phyloP scores from a whole-genome alignment of 2,329 filamentous ascomycete genomes.

The Colletotrichum sp. region DNA sequence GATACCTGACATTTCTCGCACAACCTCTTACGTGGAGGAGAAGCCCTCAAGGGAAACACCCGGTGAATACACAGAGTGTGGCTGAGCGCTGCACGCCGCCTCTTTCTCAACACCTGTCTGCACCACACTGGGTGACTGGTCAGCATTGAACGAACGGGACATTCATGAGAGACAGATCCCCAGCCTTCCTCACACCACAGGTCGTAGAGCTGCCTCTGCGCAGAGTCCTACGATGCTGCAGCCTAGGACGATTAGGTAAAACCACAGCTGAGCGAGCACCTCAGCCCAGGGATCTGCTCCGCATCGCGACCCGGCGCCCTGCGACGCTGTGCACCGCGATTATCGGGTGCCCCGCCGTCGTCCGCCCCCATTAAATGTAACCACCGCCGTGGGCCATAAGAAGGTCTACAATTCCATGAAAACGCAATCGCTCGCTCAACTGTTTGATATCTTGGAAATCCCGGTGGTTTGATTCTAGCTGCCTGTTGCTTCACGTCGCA shows the following conservation, averaged over 20 bases:
- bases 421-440: neutral
- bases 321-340: neutral
- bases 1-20: neutral
- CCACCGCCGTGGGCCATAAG: neutral
- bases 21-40: neutral
- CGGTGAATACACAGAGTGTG: neutral
- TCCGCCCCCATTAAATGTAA: neutral
- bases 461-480: too few species aligned
- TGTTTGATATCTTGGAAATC: too few species aligned
- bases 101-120: neutral
- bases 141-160: neutral
- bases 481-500: too few species aligned
- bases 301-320: constrained; percentile 17
- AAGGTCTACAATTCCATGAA: neutral
- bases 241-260: neutral
- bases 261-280: neutral
- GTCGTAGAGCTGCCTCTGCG: neutral
- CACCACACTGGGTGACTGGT: neutral
- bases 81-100: neutral
- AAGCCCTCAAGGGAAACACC: too few species aligned
- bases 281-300: neutral
- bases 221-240: neutral
- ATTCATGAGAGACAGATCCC: neutral
- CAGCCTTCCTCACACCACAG: neutral
- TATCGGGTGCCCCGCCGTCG: neutral